Conservation (phyloP, 139 green algal species). For the Coelastrella sp. region DNA sequence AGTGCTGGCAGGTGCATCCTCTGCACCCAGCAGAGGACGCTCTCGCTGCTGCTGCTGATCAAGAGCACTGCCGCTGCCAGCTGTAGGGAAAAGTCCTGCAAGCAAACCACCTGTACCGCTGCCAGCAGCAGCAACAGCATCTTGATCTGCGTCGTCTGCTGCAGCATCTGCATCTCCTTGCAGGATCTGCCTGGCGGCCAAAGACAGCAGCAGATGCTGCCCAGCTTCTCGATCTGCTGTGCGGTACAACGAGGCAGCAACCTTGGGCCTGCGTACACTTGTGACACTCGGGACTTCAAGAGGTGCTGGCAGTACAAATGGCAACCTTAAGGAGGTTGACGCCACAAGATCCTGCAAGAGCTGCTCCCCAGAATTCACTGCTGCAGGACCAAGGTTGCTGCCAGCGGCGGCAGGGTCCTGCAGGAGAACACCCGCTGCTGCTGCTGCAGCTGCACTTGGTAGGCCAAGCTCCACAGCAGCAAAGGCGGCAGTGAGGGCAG, state of each 20-base stretch:
- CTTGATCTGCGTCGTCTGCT: not conserved
- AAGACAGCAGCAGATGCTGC: constrained; percentile 25
- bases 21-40: no score
- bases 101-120: not conserved
- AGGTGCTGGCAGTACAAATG: constrained; percentile 5
- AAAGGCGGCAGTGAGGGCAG: constrained; percentile 34
- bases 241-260: not conserved
- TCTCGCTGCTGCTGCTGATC: no score
- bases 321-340: not conserved
- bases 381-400: not conserved
- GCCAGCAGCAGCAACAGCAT: not conserved
- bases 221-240: not conserved
- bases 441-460: not conserved
- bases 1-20: not conserved
- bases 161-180: not conserved
- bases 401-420: not conserved
- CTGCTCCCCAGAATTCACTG: not conserved
- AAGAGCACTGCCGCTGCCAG: no score
- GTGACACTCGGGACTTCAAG: not conserved
- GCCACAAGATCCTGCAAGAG: not conserved
- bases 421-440: not conserved
- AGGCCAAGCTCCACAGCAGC: not conserved
- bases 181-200: constrained; percentile 22
- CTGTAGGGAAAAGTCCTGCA: not conserved
- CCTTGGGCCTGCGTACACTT: not conserved